Evolutionary conservation across 306 rosid species (phyloP).

Genomic region (Cucumis sativus): DNA sequence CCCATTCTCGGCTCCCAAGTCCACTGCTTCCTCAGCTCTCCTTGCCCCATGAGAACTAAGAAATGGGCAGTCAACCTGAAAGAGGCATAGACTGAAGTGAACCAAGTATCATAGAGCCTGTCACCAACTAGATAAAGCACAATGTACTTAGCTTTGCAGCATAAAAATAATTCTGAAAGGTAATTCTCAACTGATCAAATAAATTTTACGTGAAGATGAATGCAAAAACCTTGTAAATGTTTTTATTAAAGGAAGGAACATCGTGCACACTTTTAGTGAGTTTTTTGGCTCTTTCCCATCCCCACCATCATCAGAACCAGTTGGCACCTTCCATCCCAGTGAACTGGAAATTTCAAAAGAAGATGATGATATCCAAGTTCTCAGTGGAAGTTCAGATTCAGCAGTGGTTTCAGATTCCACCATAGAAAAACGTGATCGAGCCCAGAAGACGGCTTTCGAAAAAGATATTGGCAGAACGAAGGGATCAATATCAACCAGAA

Average conservation of each 20-base stretch:
- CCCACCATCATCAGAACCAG: slow-evolving; percentile 90
- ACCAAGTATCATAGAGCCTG: slow-evolving; percentile 5
- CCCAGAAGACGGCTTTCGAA: slow-evolving; percentile 95
- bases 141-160: neutral
- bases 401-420: slow-evolving; percentile 47
- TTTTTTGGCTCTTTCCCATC: slow-evolving; percentile 59
- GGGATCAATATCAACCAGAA: slow-evolving; percentile 55
- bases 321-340: slow-evolving; percentile 84
- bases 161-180: neutral
- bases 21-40: slow-evolving; percentile 68
- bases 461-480: slow-evolving; percentile 65
- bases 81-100: slow-evolving; percentile 25
- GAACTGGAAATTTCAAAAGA: slow-evolving; percentile 55
- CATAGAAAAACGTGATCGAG: slow-evolving; percentile 77
- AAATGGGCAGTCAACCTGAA: slow-evolving; percentile 84
- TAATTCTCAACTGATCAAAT: neutral
- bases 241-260: slow-evolving; percentile 55
- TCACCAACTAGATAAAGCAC: slow-evolving; percentile 1
- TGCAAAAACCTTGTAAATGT: slow-evolving; percentile 55
- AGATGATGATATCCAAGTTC: slow-evolving; percentile 54
- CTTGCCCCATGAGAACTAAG: slow-evolving; percentile 56
- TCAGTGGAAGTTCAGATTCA: slow-evolving; percentile 56
- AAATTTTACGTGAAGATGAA: slow-evolving; percentile 13
- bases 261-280: slow-evolving; percentile 56
- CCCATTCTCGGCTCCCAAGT: slow-evolving; percentile 91